Evolutionary conservation across 345 rosid species (phyloP).

Genomic region (Nephelium lappaceum): DNA sequence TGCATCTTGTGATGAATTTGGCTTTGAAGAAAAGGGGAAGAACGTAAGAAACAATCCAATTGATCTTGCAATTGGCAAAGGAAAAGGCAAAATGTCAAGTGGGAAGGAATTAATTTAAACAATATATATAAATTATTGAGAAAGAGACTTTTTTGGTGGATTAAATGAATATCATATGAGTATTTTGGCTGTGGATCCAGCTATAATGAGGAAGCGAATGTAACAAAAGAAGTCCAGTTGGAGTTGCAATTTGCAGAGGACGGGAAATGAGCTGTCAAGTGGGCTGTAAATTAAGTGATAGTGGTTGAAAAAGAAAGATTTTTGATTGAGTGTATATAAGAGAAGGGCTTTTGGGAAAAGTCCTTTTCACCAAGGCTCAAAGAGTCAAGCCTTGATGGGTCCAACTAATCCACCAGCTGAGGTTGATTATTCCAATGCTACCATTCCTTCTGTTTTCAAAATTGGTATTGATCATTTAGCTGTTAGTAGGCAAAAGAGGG

Average conservation of each 20-base stretch:
- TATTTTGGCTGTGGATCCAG: neutral
- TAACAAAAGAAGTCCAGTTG: neutral
- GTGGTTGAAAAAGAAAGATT: neutral
- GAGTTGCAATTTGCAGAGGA: neutral
- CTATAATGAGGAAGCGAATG: neutral
- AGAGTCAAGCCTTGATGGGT: neutral
- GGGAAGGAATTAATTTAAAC: too few species aligned
- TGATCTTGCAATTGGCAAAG: neutral
- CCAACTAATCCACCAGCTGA: neutral
- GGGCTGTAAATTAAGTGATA: neutral
- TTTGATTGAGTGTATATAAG: too few species aligned
- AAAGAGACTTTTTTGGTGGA: too few species aligned
- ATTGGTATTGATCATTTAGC: neutral
- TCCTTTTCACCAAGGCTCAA: neutral
- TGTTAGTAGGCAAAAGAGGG: too few species aligned
- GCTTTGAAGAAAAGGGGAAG: too few species aligned
- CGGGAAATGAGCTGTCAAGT: neutral
- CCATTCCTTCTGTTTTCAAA: neutral
- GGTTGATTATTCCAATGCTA: neutral
- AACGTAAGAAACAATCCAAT: too few species aligned
- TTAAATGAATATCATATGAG: too few species aligned
- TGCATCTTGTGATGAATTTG: too few species aligned
- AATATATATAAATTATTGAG: too few species aligned
- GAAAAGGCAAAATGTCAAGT: too few species aligned
- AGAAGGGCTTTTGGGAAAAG: neutral